Evolutionary conservation across 2,329 filamentous ascomycete species (phyloP).

Genomic region (Ceratocystis albifundus): DNA sequence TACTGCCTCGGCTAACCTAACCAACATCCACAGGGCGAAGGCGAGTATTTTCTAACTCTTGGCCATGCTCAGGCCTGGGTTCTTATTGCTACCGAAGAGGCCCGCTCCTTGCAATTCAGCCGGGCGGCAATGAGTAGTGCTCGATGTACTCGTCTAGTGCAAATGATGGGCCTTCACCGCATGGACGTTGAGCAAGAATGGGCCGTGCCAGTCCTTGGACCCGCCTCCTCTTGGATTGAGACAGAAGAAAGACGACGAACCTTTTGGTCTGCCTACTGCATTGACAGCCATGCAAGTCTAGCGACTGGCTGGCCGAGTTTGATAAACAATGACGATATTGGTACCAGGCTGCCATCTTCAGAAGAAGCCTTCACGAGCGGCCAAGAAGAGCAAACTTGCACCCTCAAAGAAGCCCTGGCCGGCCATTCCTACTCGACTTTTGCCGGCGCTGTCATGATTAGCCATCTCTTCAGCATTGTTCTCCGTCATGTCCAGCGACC

Average conservation of each 20-base stretch:
- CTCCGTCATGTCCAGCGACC: slow-evolving; percentile 67
- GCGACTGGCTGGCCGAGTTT: slow-evolving; percentile 83
- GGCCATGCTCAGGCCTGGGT: slow-evolving; percentile 71
- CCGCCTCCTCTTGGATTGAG: slow-evolving; percentile 70
- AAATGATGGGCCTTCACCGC: slow-evolving; percentile 78
- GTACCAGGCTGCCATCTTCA: slow-evolving; percentile 66
- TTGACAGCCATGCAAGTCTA: slow-evolving; percentile 75
- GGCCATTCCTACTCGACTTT: slow-evolving; percentile 57
- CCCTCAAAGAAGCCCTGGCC: slow-evolving; percentile 53
- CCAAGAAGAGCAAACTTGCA: slow-evolving; percentile 48
- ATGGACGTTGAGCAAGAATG: slow-evolving; percentile 55
- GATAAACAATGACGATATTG: slow-evolving; percentile 63
- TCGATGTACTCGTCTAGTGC: slow-evolving; percentile 54
- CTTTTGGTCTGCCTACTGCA: slow-evolving; percentile 75
- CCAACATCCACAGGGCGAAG: slow-evolving; percentile 44
- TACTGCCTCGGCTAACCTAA: background rate
- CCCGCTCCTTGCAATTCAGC: slow-evolving; percentile 73
- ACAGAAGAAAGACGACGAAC: slow-evolving; percentile 62
- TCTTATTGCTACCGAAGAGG: slow-evolving; percentile 65
- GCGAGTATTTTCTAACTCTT: slow-evolving; percentile 70
- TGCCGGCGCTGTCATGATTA: slow-evolving; percentile 59
- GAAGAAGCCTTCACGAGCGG: slow-evolving; percentile 65
- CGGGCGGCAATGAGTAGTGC: slow-evolving; percentile 74
- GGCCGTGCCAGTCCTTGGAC: slow-evolving; percentile 61
- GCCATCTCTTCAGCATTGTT: slow-evolving; percentile 70